Evolutionary conservation across 2,329 filamentous ascomycete genomes (phyloP).

Genomic region (Diaporthe ilicicola): DNA sequence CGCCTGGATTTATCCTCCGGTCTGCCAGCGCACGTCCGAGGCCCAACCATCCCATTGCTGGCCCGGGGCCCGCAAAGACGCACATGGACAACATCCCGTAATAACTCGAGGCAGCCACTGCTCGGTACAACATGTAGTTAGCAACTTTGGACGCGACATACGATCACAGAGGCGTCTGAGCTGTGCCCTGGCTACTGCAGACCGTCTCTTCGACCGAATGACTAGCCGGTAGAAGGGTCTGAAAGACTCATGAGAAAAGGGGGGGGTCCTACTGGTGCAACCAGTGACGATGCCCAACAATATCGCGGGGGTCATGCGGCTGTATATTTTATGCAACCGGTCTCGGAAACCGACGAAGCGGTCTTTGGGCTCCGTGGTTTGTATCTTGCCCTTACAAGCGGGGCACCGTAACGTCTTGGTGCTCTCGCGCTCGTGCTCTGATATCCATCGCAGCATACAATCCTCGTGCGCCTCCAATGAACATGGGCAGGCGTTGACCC

Average conservation of each 20-base stretch:
- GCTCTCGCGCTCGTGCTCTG: constrained; percentile 79
- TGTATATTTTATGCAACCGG: constrained; percentile 61
- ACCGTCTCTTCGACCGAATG: background rate
- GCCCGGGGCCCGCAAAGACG: constrained; percentile 60
- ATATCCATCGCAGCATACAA: constrained; percentile 91
- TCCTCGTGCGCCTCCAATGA: constrained; percentile 90
- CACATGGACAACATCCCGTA: constrained; percentile 62
- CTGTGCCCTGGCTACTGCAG: background rate
- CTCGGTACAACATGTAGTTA: background rate
- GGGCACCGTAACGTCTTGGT: constrained; percentile 80
- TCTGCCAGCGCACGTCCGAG: constrained; percentile 28
- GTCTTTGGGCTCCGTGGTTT: constrained; percentile 78
- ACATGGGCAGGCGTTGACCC: constrained; percentile 91
- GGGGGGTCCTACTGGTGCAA: constrained; percentile 46
- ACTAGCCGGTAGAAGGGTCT: background rate
- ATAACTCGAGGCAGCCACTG: constrained; percentile 57
- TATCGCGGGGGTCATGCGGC: constrained; percentile 66
- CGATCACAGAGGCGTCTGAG: background rate
- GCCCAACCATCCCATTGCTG: constrained; percentile 52
- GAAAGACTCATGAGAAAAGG: background rate
- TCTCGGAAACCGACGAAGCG: constrained; percentile 74
- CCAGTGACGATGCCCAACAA: constrained; percentile 68
- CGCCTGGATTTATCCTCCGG: constrained; percentile 20
- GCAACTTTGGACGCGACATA: background rate
- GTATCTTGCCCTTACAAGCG: constrained; percentile 86